Evolutionary conservation across 1,139 yeast species (phyloP), one percentile per base, ranked within the genome.

Genomic region (Candida pseudocylindracea): DNA sequence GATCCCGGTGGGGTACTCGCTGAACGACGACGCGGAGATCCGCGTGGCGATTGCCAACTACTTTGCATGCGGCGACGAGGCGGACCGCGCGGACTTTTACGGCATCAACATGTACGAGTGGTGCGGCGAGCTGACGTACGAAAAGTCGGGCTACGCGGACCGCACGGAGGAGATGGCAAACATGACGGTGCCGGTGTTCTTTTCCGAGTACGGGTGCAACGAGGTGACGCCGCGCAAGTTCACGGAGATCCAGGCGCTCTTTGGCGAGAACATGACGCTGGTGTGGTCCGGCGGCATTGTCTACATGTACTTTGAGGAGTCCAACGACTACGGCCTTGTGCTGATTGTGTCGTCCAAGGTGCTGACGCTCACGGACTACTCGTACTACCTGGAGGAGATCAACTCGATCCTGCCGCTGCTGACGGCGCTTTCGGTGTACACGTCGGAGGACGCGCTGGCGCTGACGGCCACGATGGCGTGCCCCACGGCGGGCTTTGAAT

Each of bases 1-100:
- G 75, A 76, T 31, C 43, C 93, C 93, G 29, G 83, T 81, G 36
- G 94, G 94, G 40, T 80, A 80, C 59, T 72, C 91, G 34, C 79
- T 93, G 34, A 79, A 81, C 40, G 93, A 81, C 51, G 91, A 76
- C 43, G 57, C 67, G 30, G 64, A 63, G 31, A 78, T 75, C 45
- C 69, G 93, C 50, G 66, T 63, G 39, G 55, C 68, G 30, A 64
- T 76, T 41, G 93, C 93, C 34, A 72, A 73, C 49, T 81, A 78
- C 60, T 75, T 81, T 53, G 68, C 79, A 47, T 80, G 93, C 57
- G 88, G 88, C 51, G 67, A 61, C 38, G 54, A 51, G 20, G 73
- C 63, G 34, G 45, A 42, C 30, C 34, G 42, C 27, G 42, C 42
- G 13, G 43, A 41, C 34, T 41, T 41, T 31, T 41, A 39, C 30